Base-by-base conservation (phyloP, 768 basidiomycete genomes). In the Mycena latifolia region DNA sequence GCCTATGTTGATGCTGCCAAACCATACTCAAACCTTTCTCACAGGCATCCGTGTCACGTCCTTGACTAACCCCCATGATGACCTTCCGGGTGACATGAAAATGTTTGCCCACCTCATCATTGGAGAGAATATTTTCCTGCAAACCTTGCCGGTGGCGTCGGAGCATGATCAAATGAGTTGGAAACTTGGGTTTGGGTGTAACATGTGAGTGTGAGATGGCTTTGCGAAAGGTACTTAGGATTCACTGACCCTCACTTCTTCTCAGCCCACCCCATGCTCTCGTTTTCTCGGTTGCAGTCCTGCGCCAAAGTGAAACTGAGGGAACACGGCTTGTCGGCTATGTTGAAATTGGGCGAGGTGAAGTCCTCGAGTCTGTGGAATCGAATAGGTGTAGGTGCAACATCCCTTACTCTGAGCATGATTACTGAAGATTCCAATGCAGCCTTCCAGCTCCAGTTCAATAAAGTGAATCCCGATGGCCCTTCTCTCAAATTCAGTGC, bases 121-220 rank as follows among this genome's bases (percentile, higher is more conserved):
- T n/a, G n/a, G n/a, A n/a, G n/a, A n/a, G n/a, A n/a, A n/a, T n/a
- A n/a, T n/a, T n/a, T n/a, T n/a, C n/a, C n/a, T n/a, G n/a, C n/a
- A n/a, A n/a, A n/a, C n/a, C n/a, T n/a, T n/a, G n/a, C n/a, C n/a
- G n/a, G 43, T 22, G 43, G 43, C n/a, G 22, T 45, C 43, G 12
- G 43, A 45, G 43, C 18, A 51, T 7, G 28, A 29, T 20, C 28
- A 51, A 20, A 31, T 17, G 29, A 51, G 28, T 51, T 51, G 48
- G 48, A 51, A 51, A 29, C 28, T 51, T 51, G 8, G 28, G 6
- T 51, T 51, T 51, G 48, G 20, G 18, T 51, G 48, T 51, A 51
- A 51, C 48, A 51, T 51, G 48, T 51, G 48, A 17, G 48, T 51
- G 28, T 51, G 48, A n/a, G n/a, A 11, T 17, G 48, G 27, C 28